These are phyloP conservation scores for Vanderwaltozyma polyspora DNA, from an alignment of 805 yeast genomes.

Conservation along the genomic window DNA sequence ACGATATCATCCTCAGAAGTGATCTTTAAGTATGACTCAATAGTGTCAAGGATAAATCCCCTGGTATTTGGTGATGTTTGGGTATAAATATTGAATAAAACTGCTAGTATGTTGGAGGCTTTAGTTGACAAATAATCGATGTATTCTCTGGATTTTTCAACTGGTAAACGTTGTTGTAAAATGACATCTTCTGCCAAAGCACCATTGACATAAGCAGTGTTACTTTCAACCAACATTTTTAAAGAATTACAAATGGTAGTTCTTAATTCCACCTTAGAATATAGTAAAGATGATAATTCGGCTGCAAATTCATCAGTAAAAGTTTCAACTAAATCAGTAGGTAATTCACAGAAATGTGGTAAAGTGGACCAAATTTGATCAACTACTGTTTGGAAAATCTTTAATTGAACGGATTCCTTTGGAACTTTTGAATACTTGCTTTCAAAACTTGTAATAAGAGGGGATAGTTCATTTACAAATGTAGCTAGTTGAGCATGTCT, in stretches of 20 bases:
- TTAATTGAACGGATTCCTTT: constrained; percentile 54
- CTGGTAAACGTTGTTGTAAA: constrained; percentile 50
- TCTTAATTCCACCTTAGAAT: constrained; percentile 65
- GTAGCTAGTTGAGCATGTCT: constrained; percentile 56
- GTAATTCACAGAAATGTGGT: constrained; percentile 82
- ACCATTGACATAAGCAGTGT: constrained; percentile 43
- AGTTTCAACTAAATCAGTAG: constrained; percentile 53
- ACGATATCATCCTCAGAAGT: constrained; percentile 56
- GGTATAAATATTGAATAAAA: constrained; percentile 84
- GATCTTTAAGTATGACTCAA: constrained; percentile 67
- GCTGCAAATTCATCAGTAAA: constrained; percentile 75
- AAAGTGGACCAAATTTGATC: constrained; percentile 89
- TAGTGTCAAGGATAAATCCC: constrained; percentile 75
- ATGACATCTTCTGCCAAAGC: constrained; percentile 46
- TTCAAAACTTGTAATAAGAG: constrained; percentile 47
- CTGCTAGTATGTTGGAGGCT: constrained; percentile 71
- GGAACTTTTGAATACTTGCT: constrained; percentile 34
- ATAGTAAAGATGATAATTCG: constrained; percentile 58
- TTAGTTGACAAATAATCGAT: constrained; percentile 52
- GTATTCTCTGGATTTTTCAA: constrained; percentile 42
- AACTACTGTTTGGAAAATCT: constrained; percentile 71
- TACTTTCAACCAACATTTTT: constrained; percentile 67
- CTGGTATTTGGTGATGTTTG: constrained; percentile 78
- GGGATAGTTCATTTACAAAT: constrained; percentile 54
- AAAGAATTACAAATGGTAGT: constrained; percentile 76